phyloP scores from a whole-genome alignment of 192 early-diverging fungal genomes.

The Coemansia sp. region DNA sequence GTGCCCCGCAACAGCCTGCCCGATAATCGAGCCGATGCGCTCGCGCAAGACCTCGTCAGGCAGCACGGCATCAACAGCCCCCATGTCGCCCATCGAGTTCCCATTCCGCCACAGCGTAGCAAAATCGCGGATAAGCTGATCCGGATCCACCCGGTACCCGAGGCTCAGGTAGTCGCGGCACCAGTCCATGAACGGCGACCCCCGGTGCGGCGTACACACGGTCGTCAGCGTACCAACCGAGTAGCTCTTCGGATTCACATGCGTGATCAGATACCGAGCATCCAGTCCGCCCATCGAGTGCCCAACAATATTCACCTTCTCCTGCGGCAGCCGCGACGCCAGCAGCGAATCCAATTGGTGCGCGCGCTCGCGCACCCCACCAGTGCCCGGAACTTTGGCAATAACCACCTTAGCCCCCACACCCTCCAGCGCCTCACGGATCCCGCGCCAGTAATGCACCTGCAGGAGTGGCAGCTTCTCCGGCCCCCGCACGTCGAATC shows the following conservation, averaged over 20 bases:
- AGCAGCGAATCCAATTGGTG: slow-evolving; percentile 71
- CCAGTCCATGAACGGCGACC: slow-evolving; percentile 94
- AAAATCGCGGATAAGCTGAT: slow-evolving; percentile 52
- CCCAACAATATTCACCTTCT: slow-evolving; percentile 79
- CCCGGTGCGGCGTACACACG: slow-evolving; percentile 92
- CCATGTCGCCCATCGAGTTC: not conserved
- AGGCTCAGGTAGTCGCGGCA: slow-evolving; percentile 84
- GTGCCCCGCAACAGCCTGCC: slow-evolving; percentile 23
- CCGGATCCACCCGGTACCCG: slow-evolving; percentile 57
- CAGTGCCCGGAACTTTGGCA: slow-evolving; percentile 72
- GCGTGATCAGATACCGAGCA: slow-evolving; percentile 87
- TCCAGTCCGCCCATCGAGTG: slow-evolving; percentile 98
- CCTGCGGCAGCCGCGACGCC: slow-evolving; percentile 43
- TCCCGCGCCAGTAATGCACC: slow-evolving; percentile 84
- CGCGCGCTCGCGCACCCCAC: slow-evolving; percentile 75
- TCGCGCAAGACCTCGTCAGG: slow-evolving; percentile 24
- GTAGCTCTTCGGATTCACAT: slow-evolving; percentile 71
- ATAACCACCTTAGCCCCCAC: slow-evolving; percentile 82
- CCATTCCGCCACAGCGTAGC: slow-evolving; percentile 38
- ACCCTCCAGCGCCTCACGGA: slow-evolving; percentile 72
- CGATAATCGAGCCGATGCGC: slow-evolving; percentile 33
- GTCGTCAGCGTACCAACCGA: slow-evolving; percentile 82
- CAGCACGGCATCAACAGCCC: slow-evolving; percentile 1
- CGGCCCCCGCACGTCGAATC: slow-evolving; percentile 84
- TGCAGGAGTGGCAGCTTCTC: slow-evolving; percentile 76